Conservation (phyloP, 441 rosid genomes). For the Adansonia gregorii region DNA sequence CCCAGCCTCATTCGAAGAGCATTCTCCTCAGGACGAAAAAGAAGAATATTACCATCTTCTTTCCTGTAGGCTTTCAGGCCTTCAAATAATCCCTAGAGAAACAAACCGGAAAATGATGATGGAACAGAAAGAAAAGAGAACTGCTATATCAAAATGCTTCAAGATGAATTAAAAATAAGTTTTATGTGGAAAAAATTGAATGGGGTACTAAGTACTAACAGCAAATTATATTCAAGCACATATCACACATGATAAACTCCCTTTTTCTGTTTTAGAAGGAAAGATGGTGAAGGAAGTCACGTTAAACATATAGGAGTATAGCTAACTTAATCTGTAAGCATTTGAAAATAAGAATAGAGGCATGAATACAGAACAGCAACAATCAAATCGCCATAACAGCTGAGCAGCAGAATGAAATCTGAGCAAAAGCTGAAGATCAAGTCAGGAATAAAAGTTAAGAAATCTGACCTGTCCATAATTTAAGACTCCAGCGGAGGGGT, state of each 20-base stretch:
- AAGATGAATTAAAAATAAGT: neutral
- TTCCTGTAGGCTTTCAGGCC: constrained; percentile 75
- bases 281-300: neutral
- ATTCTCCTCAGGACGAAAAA: constrained; percentile 78
- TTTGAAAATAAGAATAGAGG: neutral
- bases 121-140: neutral
- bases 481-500: constrained; percentile 84
- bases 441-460: neutral
- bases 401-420: neutral
- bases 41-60: constrained; percentile 53
- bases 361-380: neutral
- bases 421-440: neutral
- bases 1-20: constrained; percentile 66
- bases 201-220: neutral
- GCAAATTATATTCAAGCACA: neutral
- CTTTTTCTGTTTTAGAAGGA: neutral
- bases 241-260: neutral
- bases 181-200: neutral
- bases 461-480: constrained; percentile 87
- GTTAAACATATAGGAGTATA: neutral
- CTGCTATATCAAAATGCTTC: neutral
- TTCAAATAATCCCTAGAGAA: constrained; percentile 64
- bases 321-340: constrained; percentile 8
- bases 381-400: neutral
- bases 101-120: constrained; percentile 14